Percentiles rank a stretch among this genome's conserved stretches.
Evolutionary conservation across 2,329 filamentous ascomycete species (phyloP).

Genomic region (Aspergillus hortae): DNA sequence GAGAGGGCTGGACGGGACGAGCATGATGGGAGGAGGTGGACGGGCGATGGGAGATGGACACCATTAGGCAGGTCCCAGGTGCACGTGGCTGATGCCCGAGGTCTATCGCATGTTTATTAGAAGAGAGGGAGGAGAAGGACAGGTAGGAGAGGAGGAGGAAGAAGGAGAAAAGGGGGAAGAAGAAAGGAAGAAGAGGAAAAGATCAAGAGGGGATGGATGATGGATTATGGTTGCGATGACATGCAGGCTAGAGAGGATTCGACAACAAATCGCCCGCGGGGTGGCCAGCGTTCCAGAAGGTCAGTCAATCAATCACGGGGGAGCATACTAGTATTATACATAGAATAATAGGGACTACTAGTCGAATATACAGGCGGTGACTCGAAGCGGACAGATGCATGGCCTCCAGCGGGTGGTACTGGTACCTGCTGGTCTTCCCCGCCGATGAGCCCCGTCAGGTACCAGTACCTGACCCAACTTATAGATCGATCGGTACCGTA

Average conservation of each 20-base stretch:
- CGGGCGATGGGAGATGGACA: conserved; percentile 41
- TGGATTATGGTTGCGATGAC: conserved; percentile 2
- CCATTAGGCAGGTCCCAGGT: conserved; percentile 19
- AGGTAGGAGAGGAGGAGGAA: conserved; percentile 6
- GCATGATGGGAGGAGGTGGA: conserved; percentile 19
- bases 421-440: background rate
- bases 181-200: background rate
- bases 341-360: too few species aligned
- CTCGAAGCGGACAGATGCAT: conserved; percentile 32
- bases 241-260: background rate
- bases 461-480: too few species aligned
- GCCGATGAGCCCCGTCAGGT: background rate
- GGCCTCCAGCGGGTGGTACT: background rate
- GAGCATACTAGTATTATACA: too few species aligned
- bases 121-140: conserved; percentile 14
- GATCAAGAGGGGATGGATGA: background rate
- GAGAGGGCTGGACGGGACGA: conserved; percentile 31
- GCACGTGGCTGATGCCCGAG: background rate
- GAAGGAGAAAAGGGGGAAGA: background rate
- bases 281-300: background rate
- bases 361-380: conserved; percentile 11
- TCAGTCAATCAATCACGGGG: background rate
- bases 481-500: too few species aligned
- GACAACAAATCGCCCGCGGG: too few species aligned
- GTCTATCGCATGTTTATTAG: conserved; percentile 39